Evolutionary conservation across 1,284 basidiomycete species (phyloP).

Genomic region (Cerioporus squamosus): DNA sequence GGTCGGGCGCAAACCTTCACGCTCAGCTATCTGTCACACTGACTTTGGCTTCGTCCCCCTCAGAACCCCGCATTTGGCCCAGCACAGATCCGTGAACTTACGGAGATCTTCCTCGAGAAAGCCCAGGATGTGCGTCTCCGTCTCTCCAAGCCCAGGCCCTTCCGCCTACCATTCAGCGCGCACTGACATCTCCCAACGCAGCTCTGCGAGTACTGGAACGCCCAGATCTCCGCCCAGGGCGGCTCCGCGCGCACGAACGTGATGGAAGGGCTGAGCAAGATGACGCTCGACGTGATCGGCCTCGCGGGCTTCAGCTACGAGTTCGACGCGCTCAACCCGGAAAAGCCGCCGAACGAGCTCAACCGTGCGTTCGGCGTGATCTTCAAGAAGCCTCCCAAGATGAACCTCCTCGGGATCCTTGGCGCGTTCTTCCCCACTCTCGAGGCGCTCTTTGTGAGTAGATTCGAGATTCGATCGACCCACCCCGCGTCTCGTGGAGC

Average conservation of each 20-base stretch:
- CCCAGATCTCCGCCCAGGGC: constrained; percentile 10
- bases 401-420: background rate
- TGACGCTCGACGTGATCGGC: constrained; percentile 57
- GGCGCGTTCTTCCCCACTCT: constrained; percentile 10
- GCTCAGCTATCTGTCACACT: no score
- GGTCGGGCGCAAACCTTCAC: background rate
- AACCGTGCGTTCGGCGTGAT: constrained; percentile 41
- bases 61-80: constrained; percentile 66
- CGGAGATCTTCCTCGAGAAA: constrained; percentile 58
- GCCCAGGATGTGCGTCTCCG: constrained; percentile 44
- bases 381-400: background rate
- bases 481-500: no score
- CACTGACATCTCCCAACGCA: constrained; percentile 3
- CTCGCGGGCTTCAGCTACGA: constrained; percentile 57
- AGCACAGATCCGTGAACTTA: constrained; percentile 57
- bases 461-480: no score
- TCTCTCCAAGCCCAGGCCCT: no score
- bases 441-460: background rate
- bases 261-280: constrained; percentile 43
- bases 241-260: constrained; percentile 39
- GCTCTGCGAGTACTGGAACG: constrained; percentile 36
- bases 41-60: no score
- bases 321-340: constrained; percentile 44
- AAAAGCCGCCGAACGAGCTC: constrained; percentile 41
- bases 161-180: no score